Evolutionary conservation across 768 basidiomycete genomes (phyloP), one percentile per base, ranked within the genome.

Genomic region (Leucosporidium yakuticum): DNA sequence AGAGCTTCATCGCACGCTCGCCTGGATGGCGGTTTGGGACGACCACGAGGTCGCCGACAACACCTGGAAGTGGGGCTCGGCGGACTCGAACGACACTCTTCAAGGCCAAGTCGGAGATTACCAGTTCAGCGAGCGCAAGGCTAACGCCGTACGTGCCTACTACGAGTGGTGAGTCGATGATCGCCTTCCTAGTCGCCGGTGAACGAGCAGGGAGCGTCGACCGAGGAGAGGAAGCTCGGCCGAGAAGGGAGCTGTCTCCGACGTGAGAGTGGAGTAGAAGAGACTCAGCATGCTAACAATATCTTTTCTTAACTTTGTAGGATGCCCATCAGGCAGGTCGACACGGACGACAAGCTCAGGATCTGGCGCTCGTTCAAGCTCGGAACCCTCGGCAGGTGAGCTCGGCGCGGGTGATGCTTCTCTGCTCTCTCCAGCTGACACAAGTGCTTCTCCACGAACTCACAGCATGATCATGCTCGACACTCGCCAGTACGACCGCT

Each of bases 311-410:
- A 69, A 65, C 71, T 67, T 49, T 70, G 72, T 51, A 85, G 85
- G 85, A 81, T 86, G 79, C 85, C 84, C 19, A 84, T 86, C 67
- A 81, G 85, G 15, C 83, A 85, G 69, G 83, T 86, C 23, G 81
- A 81, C 50, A 80, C 81, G 2, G 81, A 81, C 60, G 84, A 85
- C 76, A 81, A 83, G 71, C 81, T 86, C 21, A 80, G 59, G 32
- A 85, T 85, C 62, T 86, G 84, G 84, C 81, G 85, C 44, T 85
- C 84, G 73, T 85, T 86, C 78, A 83, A 85, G 77, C 82, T 86
- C 48, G 85, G 85, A 56, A 84, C n/a, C n/a, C n/a, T n/a, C n/a
- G n/a, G n/a, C n/a, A n/a, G n/a, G n/a, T n/a, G n/a, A 84, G 74
- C 80, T 86, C n/a, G 74, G 85, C 70, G 85, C 85, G 55, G n/a